Evolutionary conservation across 1,284 basidiomycete genomes (phyloP).

Genomic region (Leccinum angustisporum): DNA sequence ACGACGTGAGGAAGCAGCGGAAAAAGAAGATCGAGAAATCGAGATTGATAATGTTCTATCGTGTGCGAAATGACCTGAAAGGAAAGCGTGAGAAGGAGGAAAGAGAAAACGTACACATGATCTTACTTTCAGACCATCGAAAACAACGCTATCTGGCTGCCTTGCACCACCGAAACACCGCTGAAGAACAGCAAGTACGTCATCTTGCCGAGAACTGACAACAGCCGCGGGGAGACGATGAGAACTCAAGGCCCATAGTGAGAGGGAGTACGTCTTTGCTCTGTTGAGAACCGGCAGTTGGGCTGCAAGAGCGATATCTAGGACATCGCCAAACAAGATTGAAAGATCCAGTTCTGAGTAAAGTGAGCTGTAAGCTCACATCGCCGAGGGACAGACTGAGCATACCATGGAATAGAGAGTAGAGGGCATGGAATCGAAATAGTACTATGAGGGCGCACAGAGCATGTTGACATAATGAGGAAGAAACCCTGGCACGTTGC

Average conservation of each 20-base stretch:
- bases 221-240: constrained; percentile 45
- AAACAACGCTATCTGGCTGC: constrained; percentile 5
- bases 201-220: constrained; percentile 31
- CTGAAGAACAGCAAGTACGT: constrained; percentile 36
- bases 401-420: constrained; percentile 50
- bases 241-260: constrained; percentile 48
- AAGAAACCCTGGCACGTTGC: constrained; percentile 41
- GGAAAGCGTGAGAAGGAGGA: constrained; percentile 3
- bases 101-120: neutral
- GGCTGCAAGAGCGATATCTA: constrained; percentile 34
- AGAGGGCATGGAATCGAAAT: constrained; percentile 44
- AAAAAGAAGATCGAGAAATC: constrained; percentile 36
- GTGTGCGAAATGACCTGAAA: constrained; percentile 44
- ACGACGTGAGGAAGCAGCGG: constrained; percentile 41
- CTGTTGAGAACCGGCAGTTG: constrained; percentile 42
- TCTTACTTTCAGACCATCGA: constrained; percentile 47
- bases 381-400: constrained; percentile 35
- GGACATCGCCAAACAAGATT: constrained; percentile 41
- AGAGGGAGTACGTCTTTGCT: constrained; percentile 46
- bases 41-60: constrained; percentile 32
- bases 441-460: constrained; percentile 50
- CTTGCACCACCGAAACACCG: constrained; percentile 30
- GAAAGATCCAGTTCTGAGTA: constrained; percentile 36
- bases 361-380: constrained; percentile 1
- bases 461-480: constrained; percentile 49